phyloP scores from a whole-genome alignment of 345 rosid species.

The Euphorbia pulcherrima region DNA sequence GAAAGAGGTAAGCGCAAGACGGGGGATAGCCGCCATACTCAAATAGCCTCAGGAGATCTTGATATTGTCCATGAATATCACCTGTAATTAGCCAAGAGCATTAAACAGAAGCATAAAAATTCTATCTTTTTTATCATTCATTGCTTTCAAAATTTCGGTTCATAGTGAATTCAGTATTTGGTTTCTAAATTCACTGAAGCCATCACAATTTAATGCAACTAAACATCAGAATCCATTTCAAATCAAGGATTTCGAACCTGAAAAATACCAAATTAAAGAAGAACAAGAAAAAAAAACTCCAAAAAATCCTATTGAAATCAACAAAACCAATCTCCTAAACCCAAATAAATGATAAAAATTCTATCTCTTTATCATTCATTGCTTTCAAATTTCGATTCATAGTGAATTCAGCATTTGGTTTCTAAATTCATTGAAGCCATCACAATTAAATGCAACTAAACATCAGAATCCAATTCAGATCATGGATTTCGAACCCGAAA shows the following conservation, averaged over 20 bases:
- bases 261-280: no score
- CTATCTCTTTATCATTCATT: no score
- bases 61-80: conserved; percentile 94
- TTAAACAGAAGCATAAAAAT: conserved; percentile 11
- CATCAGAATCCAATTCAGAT: neutral
- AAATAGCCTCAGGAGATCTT: conserved; percentile 80
- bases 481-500: neutral
- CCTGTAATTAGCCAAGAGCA: conserved; percentile 41
- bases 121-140: no score
- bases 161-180: neutral
- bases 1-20: conserved; percentile 79
- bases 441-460: neutral
- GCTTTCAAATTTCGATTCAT: no score
- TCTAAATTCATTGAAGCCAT: neutral
- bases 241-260: neutral
- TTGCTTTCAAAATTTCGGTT: no score
- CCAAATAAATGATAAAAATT: neutral
- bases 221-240: neutral
- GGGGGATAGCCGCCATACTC: conserved; percentile 93
- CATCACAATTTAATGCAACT: neutral
- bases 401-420: neutral
- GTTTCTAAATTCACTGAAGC: neutral
- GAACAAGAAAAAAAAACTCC: neutral
- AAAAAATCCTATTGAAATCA: neutral
- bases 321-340: no score